Percentiles rank a stretch among this genome's conserved stretches.
These are phyloP conservation scores for Chrysoporthe austroafricana DNA, from an alignment of 2,329 filamentous ascomycete genomes.

Conservation along the genomic window DNA sequence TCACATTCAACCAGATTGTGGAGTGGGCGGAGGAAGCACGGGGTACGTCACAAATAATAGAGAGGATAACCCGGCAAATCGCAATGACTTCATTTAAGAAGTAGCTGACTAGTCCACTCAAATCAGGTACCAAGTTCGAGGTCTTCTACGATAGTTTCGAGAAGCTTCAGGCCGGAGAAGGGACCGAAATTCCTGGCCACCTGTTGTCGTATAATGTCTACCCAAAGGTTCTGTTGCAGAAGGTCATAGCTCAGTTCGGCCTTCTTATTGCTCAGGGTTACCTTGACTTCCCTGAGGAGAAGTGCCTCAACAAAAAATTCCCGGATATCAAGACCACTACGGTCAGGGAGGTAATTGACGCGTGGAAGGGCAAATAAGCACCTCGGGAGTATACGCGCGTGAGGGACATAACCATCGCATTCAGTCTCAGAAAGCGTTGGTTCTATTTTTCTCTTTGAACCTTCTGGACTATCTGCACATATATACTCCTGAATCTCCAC, in stretches of 20 bases:
- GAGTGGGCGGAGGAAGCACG: conserved; percentile 4
- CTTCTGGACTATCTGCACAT: no score
- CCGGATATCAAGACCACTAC: not conserved
- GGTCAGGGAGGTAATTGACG: not conserved
- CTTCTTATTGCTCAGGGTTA: not conserved
- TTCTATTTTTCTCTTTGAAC: not conserved
- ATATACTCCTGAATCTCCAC: no score
- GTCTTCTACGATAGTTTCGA: conserved; percentile 1
- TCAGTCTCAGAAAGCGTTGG: no score
- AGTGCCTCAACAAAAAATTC: not conserved
- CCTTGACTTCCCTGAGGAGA: not conserved
- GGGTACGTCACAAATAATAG: not conserved
- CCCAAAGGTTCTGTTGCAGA: not conserved
- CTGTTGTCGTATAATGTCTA: not conserved
- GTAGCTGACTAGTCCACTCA: not conserved
- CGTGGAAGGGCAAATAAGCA: not conserved
- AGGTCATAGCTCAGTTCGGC: not conserved
- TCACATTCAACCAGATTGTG: not conserved
- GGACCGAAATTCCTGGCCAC: not conserved
- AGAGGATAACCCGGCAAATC: no score
- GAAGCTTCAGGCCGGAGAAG: not conserved
- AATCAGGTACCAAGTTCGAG: not conserved
- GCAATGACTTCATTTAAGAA: not conserved
- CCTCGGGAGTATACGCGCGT: not conserved
- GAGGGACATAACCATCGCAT: not conserved